Evolutionary conservation across 345 rosid species (phyloP), one percentile per base, ranked within the genome.

Genomic region (Physaria fendleri): DNA sequence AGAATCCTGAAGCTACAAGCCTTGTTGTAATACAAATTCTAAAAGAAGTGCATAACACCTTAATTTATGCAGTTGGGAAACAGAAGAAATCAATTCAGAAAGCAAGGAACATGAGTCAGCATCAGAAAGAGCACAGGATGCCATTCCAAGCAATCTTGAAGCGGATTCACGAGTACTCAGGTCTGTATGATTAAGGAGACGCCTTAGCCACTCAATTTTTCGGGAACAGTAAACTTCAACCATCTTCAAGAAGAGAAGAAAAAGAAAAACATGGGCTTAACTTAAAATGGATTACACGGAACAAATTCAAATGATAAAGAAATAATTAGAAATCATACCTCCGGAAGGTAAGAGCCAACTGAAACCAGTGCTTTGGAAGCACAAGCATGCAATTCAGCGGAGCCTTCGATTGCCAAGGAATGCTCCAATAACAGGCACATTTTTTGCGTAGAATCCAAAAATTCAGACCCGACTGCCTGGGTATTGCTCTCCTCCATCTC

Each of bases 131-230:
- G 85, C 78, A 76, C 96, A 88, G 40, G 90, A 85, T 75, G 95
- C 88, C 53, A 92, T 79, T 51, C 98, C 98, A 57, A 92, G 90
- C 60, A 92, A 76, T 54, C 95, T 95, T 22, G 95, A 88, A 11
- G 76, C 82, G 63, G 93, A 83, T 73, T 92, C 96, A 71, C 96
- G 96, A 21, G 96, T 88, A 77, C 84, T 88, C 42, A 79, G 62
- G 77, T 92, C 90, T 43, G 84, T 71, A 53, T 92, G 95, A 76
- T 71, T 80, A 71, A 88, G 62, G 41, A 92, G 77, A 48, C 81
- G 85, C 76, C 82, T 92, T 64, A 92, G 76, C 98, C 98, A 92
- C 32, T 84, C 75, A 57, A 85, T 39, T 69, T 78, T 82, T 23
- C 21, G 60, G 52, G 85, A 79, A 74, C 65, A 82, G 71, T 76